Conservation (phyloP, 192 early-diverging fungal species). For the Gorgonomyces haynaldii region DNA sequence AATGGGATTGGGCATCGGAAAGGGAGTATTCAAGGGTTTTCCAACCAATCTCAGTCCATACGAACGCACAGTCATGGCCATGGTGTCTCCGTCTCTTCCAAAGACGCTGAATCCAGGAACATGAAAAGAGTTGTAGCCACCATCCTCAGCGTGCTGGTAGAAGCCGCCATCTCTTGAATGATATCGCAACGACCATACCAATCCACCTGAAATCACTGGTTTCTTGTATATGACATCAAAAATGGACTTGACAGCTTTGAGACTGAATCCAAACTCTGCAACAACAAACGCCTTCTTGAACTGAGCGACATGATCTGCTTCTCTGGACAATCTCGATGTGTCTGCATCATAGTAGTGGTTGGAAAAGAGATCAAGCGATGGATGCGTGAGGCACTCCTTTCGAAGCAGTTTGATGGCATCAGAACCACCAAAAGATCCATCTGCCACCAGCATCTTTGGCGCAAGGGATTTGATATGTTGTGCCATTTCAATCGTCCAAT, state of each 20-base stretch:
- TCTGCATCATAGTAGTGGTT: slow-evolving; percentile 25
- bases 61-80: not conserved
- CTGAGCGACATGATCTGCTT: not conserved
- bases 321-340: slow-evolving; percentile 3
- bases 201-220: slow-evolving; percentile 12
- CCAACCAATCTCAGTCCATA: not conserved
- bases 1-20: too few relatives aligned
- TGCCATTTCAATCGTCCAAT: slow-evolving; percentile 29
- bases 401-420: not conserved
- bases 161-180: slow-evolving; percentile 28
- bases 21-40: not conserved
- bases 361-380: slow-evolving; percentile 22
- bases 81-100: not conserved
- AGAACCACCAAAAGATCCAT: slow-evolving; percentile 19
- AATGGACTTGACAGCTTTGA: slow-evolving; percentile 1
- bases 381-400: slow-evolving; percentile 9
- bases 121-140: slow-evolving; percentile 18
- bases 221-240: slow-evolving; percentile 4
- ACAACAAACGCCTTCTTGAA: slow-evolving; percentile 23
- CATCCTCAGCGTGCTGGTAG: slow-evolving; percentile 18
- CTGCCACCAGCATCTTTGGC: slow-evolving; percentile 17
- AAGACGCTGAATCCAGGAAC: slow-evolving; percentile 13
- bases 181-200: slow-evolving; percentile 34
- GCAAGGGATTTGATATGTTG: slow-evolving; percentile 12
- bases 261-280: slow-evolving; percentile 29